Evolutionary conservation across 2,329 filamentous ascomycete genomes (phyloP).

Genomic region (Fonsecaea erecta): DNA sequence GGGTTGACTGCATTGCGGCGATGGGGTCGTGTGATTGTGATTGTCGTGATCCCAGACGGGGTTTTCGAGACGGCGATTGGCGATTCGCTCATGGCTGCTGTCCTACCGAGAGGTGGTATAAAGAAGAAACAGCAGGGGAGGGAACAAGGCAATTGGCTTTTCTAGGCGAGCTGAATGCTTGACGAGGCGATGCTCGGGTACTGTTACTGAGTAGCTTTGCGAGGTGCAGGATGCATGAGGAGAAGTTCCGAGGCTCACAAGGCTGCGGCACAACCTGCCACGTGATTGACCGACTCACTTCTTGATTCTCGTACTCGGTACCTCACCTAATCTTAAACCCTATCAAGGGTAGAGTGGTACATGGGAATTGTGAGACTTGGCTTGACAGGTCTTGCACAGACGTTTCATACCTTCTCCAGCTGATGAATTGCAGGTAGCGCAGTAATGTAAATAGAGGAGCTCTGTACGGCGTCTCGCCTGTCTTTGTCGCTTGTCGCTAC

Average conservation of each 20-base stretch:
- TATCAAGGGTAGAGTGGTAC: neutral
- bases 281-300: no score
- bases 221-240: neutral
- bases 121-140: neutral
- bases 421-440: neutral
- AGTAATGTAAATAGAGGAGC: neutral
- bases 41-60: slow-evolving; percentile 56
- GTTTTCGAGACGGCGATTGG: slow-evolving; percentile 16
- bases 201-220: neutral
- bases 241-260: slow-evolving; percentile 8
- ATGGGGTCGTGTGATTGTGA: slow-evolving; percentile 59
- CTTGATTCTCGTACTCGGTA: no score
- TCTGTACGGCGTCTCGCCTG: neutral
- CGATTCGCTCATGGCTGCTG: neutral
- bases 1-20: slow-evolving; percentile 60
- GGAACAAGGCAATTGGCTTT: neutral
- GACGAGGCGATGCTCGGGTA: neutral
- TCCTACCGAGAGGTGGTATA: neutral
- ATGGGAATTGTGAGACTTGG: neutral
- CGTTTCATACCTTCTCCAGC: neutral
- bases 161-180: neutral
- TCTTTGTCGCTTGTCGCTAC: slow-evolving; percentile 1
- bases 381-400: neutral
- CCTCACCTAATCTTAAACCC: neutral
- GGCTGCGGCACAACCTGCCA: neutral